phyloP scores from a whole-genome alignment of 768 basidiomycete genomes.

The Coprinellus micaceus region DNA sequence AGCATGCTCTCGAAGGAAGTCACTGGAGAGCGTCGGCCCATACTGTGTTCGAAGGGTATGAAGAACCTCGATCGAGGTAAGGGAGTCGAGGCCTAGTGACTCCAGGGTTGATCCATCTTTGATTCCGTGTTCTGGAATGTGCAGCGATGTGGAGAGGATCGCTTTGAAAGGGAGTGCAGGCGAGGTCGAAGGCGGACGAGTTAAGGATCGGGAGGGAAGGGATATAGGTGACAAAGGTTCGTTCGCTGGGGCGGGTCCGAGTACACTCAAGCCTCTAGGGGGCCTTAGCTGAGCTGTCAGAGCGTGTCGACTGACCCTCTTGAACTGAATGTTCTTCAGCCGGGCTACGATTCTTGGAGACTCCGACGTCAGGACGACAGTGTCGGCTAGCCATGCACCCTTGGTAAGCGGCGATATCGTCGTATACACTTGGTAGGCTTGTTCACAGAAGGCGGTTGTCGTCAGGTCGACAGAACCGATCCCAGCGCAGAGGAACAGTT shows the following conservation, averaged over 20 bases:
- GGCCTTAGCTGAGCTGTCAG: not conserved
- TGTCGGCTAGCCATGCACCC: constrained; percentile 21
- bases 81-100: constrained; percentile 58
- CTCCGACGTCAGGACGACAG: constrained; percentile 46
- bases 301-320: constrained; percentile 40
- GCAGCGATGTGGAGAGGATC: constrained; percentile 46
- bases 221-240: too few relatives aligned
- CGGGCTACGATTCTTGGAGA: constrained; percentile 47
- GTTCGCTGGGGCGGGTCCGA: not conserved
- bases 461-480: constrained; percentile 35
- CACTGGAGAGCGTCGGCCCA: not conserved
- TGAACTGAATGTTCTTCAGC: constrained; percentile 56
- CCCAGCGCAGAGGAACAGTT: constrained; percentile 42
- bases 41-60: constrained; percentile 31
- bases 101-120: constrained; percentile 44
- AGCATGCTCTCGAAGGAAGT: not conserved
- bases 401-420: constrained; percentile 9
- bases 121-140: constrained; percentile 35
- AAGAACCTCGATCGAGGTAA: constrained; percentile 60
- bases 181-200: constrained; percentile 12
- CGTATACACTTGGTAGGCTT: constrained; percentile 23
- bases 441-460: constrained; percentile 45
- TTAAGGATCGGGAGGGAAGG: too few relatives aligned
- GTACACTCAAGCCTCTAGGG: not conserved
- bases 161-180: constrained; percentile 35